Evolutionary conservation across 257 asterid genomes (phyloP).

Genomic region (Ehretia macrophylla): DNA sequence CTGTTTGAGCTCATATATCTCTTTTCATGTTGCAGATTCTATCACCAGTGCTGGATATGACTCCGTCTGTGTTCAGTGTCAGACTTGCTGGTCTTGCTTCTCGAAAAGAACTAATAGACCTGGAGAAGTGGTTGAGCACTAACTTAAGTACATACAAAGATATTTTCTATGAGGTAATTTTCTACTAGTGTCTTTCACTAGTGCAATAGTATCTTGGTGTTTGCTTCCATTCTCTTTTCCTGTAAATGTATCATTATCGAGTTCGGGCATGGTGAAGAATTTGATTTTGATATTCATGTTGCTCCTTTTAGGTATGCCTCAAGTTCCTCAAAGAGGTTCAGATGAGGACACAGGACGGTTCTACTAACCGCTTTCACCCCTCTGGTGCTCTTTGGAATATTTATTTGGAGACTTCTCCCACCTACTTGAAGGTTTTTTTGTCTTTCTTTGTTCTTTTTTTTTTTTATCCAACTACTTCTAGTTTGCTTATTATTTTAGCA

Average conservation of each 20-base stretch:
- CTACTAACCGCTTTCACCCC: slow-evolving; percentile 58
- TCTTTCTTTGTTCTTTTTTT: slow-evolving; percentile 6
- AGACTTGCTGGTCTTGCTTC: slow-evolving; percentile 88
- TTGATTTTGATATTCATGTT: slow-evolving; percentile 9
- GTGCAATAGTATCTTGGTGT: background rate
- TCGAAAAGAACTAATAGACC: slow-evolving; percentile 68
- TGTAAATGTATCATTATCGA: background rate
- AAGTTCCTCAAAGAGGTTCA: slow-evolving; percentile 75
- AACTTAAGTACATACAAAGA: slow-evolving; percentile 55
- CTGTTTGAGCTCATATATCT: slow-evolving; percentile 5
- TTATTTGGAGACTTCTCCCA: slow-evolving; percentile 67
- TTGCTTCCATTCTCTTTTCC: background rate
- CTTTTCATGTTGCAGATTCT: slow-evolving; percentile 55
- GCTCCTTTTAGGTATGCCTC: slow-evolving; percentile 73
- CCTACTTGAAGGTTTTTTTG: slow-evolving; percentile 58
- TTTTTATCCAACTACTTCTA: background rate
- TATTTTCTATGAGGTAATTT: slow-evolving; percentile 68
- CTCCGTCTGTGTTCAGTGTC: slow-evolving; percentile 68
- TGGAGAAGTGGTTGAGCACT: slow-evolving; percentile 77
- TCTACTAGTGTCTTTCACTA: background rate
- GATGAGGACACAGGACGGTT: slow-evolving; percentile 49
- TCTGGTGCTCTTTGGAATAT: slow-evolving; percentile 46
- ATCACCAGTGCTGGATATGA: slow-evolving; percentile 57
- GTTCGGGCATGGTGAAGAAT: background rate
- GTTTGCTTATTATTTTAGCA: slow-evolving; percentile 3